Conservation (phyloP, 257 asterid genomes). For the Vinca minor region DNA sequence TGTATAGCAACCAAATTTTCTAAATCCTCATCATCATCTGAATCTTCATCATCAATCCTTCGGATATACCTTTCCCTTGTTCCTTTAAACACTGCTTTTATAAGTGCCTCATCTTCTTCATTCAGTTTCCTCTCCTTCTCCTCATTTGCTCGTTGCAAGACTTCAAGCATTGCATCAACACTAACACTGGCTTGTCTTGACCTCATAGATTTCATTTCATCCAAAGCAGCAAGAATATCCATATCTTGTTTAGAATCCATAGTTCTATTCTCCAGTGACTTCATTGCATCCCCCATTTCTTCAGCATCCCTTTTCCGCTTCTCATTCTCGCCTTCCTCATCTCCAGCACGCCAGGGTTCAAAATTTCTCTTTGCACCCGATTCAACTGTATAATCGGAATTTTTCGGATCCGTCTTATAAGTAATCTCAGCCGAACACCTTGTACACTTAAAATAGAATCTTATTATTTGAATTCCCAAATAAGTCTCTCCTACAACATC, state of each 20-base stretch:
- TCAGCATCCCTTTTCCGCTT: constrained; percentile 55
- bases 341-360: constrained; percentile 89
- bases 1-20: constrained; percentile 21
- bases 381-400: constrained; percentile 79
- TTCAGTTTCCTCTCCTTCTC: constrained; percentile 48
- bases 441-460: constrained; percentile 84
- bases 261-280: constrained; percentile 80
- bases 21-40: constrained; percentile 25
- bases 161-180: constrained; percentile 84
- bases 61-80: constrained; percentile 28
- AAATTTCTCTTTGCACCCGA: constrained; percentile 76
- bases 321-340: constrained; percentile 65
- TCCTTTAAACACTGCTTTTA: constrained; percentile 53
- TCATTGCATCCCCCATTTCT: constrained; percentile 98
- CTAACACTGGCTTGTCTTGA: constrained; percentile 83
- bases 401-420: constrained; percentile 83
- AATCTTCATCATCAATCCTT: constrained; percentile 63
- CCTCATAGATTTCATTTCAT: constrained; percentile 92
- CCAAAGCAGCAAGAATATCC: constrained; percentile 87
- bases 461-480: constrained; percentile 74
- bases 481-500: constrained; percentile 80
- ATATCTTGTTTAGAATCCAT: constrained; percentile 80
- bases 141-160: constrained; percentile 51
- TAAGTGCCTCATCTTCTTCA: constrained; percentile 75
- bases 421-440: constrained; percentile 82